Evolutionary conservation across 345 rosid species (phyloP), one percentile per base, ranked within the genome.

Genomic region (Salix caprea): DNA sequence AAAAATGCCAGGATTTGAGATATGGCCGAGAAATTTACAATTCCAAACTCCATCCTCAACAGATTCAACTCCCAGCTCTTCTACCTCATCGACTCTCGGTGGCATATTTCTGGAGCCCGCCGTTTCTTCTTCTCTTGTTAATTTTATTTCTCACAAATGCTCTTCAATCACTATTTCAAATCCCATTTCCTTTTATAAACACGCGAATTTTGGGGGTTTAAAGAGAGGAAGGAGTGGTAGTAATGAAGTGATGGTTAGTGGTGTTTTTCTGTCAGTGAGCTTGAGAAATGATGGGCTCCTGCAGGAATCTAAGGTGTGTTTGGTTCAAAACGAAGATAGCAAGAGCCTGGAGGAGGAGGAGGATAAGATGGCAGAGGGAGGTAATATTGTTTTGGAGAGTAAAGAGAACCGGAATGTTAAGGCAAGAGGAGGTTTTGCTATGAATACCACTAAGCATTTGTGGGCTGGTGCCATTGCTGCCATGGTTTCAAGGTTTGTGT

Each of bases 391-490:
- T 23, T 7, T 48, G 14, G 78, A 80, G 46, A 34, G 40, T 42
- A 69, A 52, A 73, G 83, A 74, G 72, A 86, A 80, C 80, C 74
- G 65, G 42, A 79, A 81, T 67, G 58, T 46, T 68, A 70, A 77
- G 73, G 82, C 72, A 34, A 80, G 83, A 39, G 82, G 84, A 67
- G 77, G 74, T 28, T 88, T 79, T 42, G 86, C 86, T 0, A 48
- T 79, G 76, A 86, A 84, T 54, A 81, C 92, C 8, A 84, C 91
- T 1, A 90, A 90, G 70, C 94, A 91, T 87, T 76, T 91, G 64
- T 91, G 96, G 91, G 86, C 96, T 77, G 96, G 96, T 64, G 96
- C 92, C 78, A 81, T 88, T 81, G 93, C 96, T 5, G 96, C 93
- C 60, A 90, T 90, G 90, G 90, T 91, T 77, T 91, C 93, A 76